A percentile compares a stretch with the other conserved stretches of the same genome.
These are phyloP conservation scores for Neonectria sp. DNA, from an alignment of 2,329 filamentous ascomycete genomes.

Conservation along the genomic window DNA sequence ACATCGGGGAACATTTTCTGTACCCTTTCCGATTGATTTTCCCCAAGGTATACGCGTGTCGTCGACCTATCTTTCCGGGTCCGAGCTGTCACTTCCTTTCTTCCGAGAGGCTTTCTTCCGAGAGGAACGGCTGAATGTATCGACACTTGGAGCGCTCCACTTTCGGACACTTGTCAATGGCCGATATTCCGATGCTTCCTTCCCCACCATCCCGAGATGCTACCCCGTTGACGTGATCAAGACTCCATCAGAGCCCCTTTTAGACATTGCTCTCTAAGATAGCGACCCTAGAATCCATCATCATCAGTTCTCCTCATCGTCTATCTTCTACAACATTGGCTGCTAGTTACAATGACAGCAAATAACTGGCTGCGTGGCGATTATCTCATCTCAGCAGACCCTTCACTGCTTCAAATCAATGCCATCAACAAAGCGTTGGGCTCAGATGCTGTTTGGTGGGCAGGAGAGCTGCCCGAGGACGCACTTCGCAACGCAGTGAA, in stretches of 20 bases:
- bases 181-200: neutral
- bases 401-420: conserved; percentile 1
- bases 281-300: neutral
- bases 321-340: neutral
- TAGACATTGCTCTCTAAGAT: neutral
- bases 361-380: neutral
- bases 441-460: neutral
- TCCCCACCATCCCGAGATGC: neutral
- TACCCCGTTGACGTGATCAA: neutral
- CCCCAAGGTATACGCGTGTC: neutral
- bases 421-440: neutral
- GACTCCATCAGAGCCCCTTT: neutral
- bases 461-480: neutral
- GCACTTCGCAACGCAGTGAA: neutral
- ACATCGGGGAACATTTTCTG: neutral
- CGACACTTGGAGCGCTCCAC: neutral
- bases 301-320: neutral
- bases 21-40: neutral
- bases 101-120: neutral
- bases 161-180: neutral
- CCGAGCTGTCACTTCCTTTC: neutral
- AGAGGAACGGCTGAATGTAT: neutral
- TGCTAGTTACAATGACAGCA: conserved; percentile 2
- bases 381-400: conserved; percentile 1
- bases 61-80: neutral